A percentile compares a stretch with the other conserved stretches of the same genome.
Evolutionary conservation across 371 early-diverging fungal species (phyloP).

Genomic region (Quaeritorhiza haematococci): DNA sequence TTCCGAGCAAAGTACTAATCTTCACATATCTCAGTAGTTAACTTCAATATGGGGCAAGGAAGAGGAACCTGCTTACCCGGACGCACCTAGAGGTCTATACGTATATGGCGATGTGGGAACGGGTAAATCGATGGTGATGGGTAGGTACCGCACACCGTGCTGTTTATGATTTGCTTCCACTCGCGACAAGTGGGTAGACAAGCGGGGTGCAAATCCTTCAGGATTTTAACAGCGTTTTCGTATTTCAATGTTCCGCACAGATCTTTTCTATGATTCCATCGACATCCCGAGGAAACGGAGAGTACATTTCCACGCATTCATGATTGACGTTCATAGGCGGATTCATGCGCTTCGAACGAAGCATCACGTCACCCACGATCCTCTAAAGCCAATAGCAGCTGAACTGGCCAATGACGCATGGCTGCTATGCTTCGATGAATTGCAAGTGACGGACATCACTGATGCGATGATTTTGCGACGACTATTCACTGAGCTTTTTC

Average conservation of each 20-base stretch:
- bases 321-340: constrained; percentile 82
- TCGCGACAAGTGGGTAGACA: neutral
- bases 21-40: too few relatives aligned
- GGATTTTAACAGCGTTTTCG: neutral
- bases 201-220: neutral
- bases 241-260: constrained; percentile 19
- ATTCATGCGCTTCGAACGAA: constrained; percentile 66
- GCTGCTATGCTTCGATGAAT: constrained; percentile 92
- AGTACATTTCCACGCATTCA: constrained; percentile 92
- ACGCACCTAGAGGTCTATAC: constrained; percentile 67
- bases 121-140: constrained; percentile 94
- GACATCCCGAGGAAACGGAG: constrained; percentile 69
- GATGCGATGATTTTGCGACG: constrained; percentile 93
- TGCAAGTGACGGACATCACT: constrained; percentile 94
- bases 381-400: constrained; percentile 74
- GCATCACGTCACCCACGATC: constrained; percentile 48
- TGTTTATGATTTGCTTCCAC: too few relatives aligned
- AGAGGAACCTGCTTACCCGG: too few relatives aligned
- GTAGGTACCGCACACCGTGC: neutral
- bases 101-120: constrained; percentile 72
- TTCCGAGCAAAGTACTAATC: too few relatives aligned
- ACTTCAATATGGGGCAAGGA: too few relatives aligned
- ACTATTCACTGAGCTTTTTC: constrained; percentile 73
- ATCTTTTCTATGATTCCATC: constrained; percentile 79
- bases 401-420: constrained; percentile 74